phyloP scores from a whole-genome alignment of 1,284 basidiomycete species.

The Cutaneotrichosporon curvatum region DNA sequence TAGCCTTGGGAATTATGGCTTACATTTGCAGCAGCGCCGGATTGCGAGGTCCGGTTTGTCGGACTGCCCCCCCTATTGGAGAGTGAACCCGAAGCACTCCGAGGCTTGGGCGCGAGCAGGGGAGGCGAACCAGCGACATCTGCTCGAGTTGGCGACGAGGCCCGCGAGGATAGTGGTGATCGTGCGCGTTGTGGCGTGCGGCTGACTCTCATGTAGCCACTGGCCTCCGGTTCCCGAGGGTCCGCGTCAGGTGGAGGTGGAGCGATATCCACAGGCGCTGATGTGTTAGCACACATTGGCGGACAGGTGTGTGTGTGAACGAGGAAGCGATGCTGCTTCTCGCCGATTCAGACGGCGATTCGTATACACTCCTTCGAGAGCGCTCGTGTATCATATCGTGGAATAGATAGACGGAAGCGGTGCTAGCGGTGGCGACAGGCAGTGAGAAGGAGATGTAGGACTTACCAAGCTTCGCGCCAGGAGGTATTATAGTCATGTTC shows the following conservation, averaged over 20 bases:
- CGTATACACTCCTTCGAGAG: too few species aligned
- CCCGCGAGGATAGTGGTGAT: slow-evolving; percentile 31
- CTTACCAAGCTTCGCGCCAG: slow-evolving; percentile 38
- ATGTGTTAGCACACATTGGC: background rate
- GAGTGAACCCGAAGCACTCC: slow-evolving; percentile 2
- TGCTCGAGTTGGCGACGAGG: slow-evolving; percentile 23
- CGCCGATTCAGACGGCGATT: too few species aligned
- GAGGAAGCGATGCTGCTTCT: too few species aligned
- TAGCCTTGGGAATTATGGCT: too few species aligned
- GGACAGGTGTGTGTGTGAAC: background rate
- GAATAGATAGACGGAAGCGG: too few species aligned
- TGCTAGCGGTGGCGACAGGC: too few species aligned
- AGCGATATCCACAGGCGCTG: slow-evolving; percentile 41
- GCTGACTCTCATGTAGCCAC: slow-evolving; percentile 16
- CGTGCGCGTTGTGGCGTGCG: slow-evolving; percentile 33
- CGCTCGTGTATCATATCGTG: too few species aligned
- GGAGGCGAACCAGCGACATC: slow-evolving; percentile 14
- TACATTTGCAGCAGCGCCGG: too few species aligned
- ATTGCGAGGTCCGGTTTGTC: too few species aligned
- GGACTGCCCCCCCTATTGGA: background rate
- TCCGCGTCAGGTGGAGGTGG: slow-evolving; percentile 39
- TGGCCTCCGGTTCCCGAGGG: slow-evolving; percentile 39
- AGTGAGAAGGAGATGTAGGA: slow-evolving; percentile 4
- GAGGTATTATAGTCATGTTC: slow-evolving; percentile 33
- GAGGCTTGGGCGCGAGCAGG: slow-evolving; percentile 13